Evolutionary conservation across 2,329 filamentous ascomycete genomes (phyloP), one percentile per base, ranked within the genome.

Genomic region (Trichoderma oligosporum): DNA sequence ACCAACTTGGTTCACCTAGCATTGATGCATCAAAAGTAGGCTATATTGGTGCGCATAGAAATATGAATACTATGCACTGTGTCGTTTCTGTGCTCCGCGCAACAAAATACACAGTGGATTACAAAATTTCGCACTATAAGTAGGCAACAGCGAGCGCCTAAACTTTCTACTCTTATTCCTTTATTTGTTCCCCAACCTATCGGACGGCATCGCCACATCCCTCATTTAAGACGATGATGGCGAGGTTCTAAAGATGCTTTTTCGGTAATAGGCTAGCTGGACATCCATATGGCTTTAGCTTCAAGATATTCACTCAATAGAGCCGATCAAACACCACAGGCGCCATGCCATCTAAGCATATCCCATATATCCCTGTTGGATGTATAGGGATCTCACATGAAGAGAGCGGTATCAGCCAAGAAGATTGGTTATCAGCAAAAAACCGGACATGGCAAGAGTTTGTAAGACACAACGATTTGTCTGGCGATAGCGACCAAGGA

Each of bases 331-430:
- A 22, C 24, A n/a, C 52, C 12, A 31, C 18, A 7, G 24, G 22
- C 52, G 42, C 24, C 48, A 65, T 68, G 62, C 52, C 57, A 33
- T 56, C 42, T 42, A 56, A 51, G 22, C 33, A 58, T 39, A 51
- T 62, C 33, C 49, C 62, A 35, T 76, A 75, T 59, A 74, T 79
- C 52, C 74, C 76, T 1, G 67, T 68, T 18, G 77, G 77, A 48
- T 74, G 71, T 58, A 61, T 78, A 1, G 59, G 61, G 14, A 61
- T 78, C 46, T 56, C 60, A 1, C 58, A 47, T 24, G 60, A 65
- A 4, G 63, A 68, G 4, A 41, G n/a, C 14, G 20, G 45, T 9
- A n/a, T 62, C 29, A 36, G 27, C 4, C 31, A 52, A 8, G 63
- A 66, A 14, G 22, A 51, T 4, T 65, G 63, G 63, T 8, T 24